Percentiles rank a stretch among this genome's conserved stretches.
Conservation (phyloP, 345 rosid genomes). For the Citrus trifoliata region DNA sequence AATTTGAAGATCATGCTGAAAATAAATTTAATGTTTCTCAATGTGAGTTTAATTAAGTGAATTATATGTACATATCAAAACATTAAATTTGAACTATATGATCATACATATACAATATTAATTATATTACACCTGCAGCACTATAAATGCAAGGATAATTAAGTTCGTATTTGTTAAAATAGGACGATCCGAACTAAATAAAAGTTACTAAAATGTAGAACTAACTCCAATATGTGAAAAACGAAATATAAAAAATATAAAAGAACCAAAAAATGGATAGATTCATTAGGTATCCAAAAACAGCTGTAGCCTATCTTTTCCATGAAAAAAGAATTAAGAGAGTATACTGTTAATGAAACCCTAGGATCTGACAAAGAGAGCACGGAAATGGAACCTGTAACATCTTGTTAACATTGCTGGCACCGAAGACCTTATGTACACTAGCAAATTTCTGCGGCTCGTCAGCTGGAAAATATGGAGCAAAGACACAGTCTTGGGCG, state of each 20-base stretch:
- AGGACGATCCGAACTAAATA: neutral
- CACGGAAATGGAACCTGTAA: slow-evolving; percentile 52
- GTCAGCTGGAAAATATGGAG: slow-evolving; percentile 88
- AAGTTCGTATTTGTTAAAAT: too few relatives aligned
- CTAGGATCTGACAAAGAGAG: neutral
- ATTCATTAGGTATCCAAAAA: neutral
- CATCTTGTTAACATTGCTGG: slow-evolving; percentile 94
- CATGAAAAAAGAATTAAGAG: neutral
- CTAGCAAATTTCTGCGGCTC: slow-evolving; percentile 86
- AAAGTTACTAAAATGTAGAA: too few relatives aligned
- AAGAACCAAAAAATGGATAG: too few relatives aligned
- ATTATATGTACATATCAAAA: too few relatives aligned
- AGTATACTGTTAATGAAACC: neutral
- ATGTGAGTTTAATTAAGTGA: too few relatives aligned
- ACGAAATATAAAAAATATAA: too few relatives aligned
- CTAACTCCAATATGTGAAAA: neutral
- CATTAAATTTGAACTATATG: too few relatives aligned
- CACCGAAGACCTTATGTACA: slow-evolving; percentile 90
- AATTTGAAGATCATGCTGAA: too few relatives aligned
- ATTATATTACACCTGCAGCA: too few relatives aligned
- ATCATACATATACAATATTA: too few relatives aligned
- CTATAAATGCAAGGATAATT: too few relatives aligned
- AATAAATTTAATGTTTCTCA: too few relatives aligned
- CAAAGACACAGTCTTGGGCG: slow-evolving; percentile 70
- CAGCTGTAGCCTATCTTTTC: neutral